Percentiles rank a stretch among this genome's conserved stretches.
These are phyloP conservation scores for Ophiostoma sp. DNA, from an alignment of 2,329 filamentous ascomycete species.

Conservation along the genomic window DNA sequence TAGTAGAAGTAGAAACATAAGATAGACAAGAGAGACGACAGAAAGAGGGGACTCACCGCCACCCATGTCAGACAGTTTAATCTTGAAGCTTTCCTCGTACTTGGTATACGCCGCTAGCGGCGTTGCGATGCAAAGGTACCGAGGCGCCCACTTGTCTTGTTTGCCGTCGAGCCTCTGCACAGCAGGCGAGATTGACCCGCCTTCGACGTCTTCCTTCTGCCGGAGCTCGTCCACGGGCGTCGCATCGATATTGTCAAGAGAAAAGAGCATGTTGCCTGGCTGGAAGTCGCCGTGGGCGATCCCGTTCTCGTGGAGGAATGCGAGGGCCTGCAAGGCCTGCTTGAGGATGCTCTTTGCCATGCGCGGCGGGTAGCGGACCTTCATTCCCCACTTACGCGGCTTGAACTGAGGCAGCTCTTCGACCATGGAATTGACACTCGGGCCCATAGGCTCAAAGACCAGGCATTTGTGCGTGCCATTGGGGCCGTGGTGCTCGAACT, in stretches of 20 bases:
- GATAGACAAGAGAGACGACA: not conserved
- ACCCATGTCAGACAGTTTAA: slow-evolving; percentile 17
- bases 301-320: slow-evolving; percentile 20
- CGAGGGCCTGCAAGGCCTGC: slow-evolving; percentile 11
- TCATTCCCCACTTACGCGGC: not conserved
- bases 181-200: not conserved
- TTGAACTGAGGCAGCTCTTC: slow-evolving; percentile 13
- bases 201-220: not conserved
- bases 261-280: slow-evolving; percentile 27
- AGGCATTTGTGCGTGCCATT: slow-evolving; percentile 22
- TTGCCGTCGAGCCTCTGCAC: not conserved
- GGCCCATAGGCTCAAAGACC: slow-evolving; percentile 20
- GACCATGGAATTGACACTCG: slow-evolving; percentile 10
- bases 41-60: slow-evolving; percentile 29
- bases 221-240: not conserved
- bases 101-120: not conserved
- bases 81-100: not conserved
- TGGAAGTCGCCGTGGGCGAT: slow-evolving; percentile 24
- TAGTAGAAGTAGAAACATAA: not conserved
- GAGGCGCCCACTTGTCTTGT: not conserved
- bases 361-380: slow-evolving; percentile 6
- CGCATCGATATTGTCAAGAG: not conserved
- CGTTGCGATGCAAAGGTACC: slow-evolving; percentile 10
- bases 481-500: slow-evolving; percentile 8
- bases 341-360: slow-evolving; percentile 19